These are phyloP conservation scores for Solanum etuberosum DNA, from an alignment of 257 asterid genomes.

Conservation along the genomic window DNA sequence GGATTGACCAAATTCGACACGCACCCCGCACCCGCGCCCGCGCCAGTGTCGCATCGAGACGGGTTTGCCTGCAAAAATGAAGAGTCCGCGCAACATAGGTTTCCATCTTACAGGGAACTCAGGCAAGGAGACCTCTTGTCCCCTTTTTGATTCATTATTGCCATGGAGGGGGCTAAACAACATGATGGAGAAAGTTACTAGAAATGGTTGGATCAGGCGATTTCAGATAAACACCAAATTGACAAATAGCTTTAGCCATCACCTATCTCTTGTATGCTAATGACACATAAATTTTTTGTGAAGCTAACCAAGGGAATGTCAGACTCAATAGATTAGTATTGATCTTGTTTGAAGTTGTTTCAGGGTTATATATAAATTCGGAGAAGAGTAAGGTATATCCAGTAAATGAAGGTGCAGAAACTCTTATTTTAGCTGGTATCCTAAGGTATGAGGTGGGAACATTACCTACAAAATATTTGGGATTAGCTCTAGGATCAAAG, in stretches of 20 bases:
- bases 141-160: no score
- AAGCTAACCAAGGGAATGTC: not conserved
- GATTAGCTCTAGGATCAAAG: not conserved
- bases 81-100: no score
- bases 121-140: no score
- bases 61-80: no score
- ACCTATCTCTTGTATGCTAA: not conserved
- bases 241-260: not conserved
- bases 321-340: not conserved
- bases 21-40: no score
- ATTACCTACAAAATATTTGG: not conserved
- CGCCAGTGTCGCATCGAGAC: no score
- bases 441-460: not conserved
- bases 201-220: not conserved
- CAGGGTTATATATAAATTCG: not conserved
- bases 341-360: not conserved
- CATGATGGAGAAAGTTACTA: no score
- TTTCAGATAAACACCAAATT: not conserved
- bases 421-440: not conserved
- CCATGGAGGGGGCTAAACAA: no score
- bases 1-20: no score
- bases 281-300: not conserved
- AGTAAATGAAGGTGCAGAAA: not conserved
- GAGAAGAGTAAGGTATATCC: not conserved
- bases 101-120: no score